phyloP scores from a whole-genome alignment of 202 grass and related monocot genomes.

The Cymbopogon flexuosus region DNA sequence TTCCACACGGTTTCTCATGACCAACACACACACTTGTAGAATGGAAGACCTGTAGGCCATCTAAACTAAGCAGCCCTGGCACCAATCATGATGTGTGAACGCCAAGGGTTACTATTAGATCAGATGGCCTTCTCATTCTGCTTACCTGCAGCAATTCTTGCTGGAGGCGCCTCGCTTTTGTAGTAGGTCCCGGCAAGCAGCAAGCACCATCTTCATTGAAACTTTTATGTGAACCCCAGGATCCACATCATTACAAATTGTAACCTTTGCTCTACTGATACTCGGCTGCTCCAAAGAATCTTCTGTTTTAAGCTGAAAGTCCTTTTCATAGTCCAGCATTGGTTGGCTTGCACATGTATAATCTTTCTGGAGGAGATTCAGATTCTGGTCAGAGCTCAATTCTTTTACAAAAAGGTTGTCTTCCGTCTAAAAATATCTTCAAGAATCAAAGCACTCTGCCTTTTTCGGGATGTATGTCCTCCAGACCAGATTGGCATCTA shows the following conservation, averaged over 20 bases:
- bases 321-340: not conserved
- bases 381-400: slow-evolving; percentile 12
- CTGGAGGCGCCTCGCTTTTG: not conserved
- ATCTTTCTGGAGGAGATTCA: not conserved
- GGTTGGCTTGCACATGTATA: not conserved
- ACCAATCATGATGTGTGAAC: not conserved
- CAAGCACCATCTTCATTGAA: not conserved
- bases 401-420: not conserved
- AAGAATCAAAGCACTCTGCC: not conserved
- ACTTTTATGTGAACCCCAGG: not conserved
- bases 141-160: slow-evolving; percentile 18
- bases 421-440: not conserved
- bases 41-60: not conserved
- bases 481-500: not conserved
- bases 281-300: not conserved
- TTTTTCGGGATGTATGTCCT: not conserved
- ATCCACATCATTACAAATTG: slow-evolving; percentile 12
- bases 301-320: not conserved
- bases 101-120: not conserved
- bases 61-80: not conserved
- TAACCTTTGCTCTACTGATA: not conserved
- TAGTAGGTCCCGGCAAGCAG: not conserved
- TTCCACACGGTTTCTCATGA: slow-evolving; percentile 39
- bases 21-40: slow-evolving; percentile 5
- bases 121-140: not conserved